A percentile compares a stretch with the other conserved stretches of the same genome.
phyloP scores from a whole-genome alignment of 2,329 filamentous ascomycete species.

The Alternaria brassicicola region DNA sequence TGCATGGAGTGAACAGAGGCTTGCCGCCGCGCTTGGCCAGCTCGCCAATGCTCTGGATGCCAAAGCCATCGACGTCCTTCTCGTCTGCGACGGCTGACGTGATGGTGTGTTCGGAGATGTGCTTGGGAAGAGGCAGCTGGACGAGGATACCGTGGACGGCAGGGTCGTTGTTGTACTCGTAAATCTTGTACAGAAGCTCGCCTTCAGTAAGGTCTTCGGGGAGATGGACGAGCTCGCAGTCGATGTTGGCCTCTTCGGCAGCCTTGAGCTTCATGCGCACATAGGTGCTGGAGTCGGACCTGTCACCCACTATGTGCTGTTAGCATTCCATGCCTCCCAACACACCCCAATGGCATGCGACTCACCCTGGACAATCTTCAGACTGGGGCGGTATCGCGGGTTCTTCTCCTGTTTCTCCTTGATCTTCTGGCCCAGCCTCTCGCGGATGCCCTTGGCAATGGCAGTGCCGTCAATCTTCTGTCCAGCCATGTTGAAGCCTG shows the following conservation, averaged over 20 bases:
- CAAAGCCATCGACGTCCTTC: slow-evolving; percentile 98
- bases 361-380: slow-evolving; percentile 94
- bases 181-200: slow-evolving; percentile 84
- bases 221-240: slow-evolving; percentile 84
- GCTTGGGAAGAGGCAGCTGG: slow-evolving; percentile 85
- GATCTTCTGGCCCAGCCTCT: slow-evolving; percentile 80
- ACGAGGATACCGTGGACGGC: slow-evolving; percentile 90
- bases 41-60: slow-evolving; percentile 92
- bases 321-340: slow-evolving; percentile 2
- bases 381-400: slow-evolving; percentile 82
- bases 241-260: slow-evolving; percentile 90
- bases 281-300: slow-evolving; percentile 95
- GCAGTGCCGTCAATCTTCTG: slow-evolving; percentile 94
- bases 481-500: slow-evolving; percentile 74
- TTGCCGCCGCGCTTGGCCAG: slow-evolving; percentile 92
- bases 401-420: slow-evolving; percentile 79
- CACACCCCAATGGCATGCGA: slow-evolving; percentile 11
- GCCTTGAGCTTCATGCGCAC: slow-evolving; percentile 99
- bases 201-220: slow-evolving; percentile 80
- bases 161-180: slow-evolving; percentile 83
- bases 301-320: slow-evolving; percentile 73
- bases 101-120: slow-evolving; percentile 87
- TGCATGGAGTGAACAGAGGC: slow-evolving; percentile 92
- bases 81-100: slow-evolving; percentile 90
- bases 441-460: slow-evolving; percentile 90